Base-by-base conservation (phyloP, 371 early-diverging fungal species). In the Mortierella sp. region DNA sequence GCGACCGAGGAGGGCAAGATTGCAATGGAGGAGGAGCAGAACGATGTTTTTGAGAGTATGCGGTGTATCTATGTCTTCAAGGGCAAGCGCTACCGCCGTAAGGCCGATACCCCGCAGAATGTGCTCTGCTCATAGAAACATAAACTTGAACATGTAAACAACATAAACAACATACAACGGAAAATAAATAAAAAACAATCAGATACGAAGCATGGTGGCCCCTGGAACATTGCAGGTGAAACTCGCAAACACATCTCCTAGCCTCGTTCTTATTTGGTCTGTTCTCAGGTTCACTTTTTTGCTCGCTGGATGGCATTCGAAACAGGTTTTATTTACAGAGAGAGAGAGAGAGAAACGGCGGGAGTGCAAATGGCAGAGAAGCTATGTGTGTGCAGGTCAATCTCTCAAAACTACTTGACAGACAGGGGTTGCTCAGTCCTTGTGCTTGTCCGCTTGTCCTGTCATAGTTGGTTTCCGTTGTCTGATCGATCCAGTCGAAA, bases 41-140 rank as follows among this genome's bases (percentile, higher is more conserved):
- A 48, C 7, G 67, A 71, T 24, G 50, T 29, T 13, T 19, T 7
- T 7, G 16, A 64, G 55, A 47, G 68, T 41, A 45, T 34, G 39
- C 65, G 66, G 29, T 52, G 70, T 24, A 67, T 79, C 48, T 79
- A 66, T 61, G 43, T 74, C 24, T 79, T 79, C 66, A 69, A 66
- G 9, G 74, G 70, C 52, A 73, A 47, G 61, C 73, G 73, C 40
- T 78, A 69, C 69, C 73, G 69, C 37, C 45, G 58, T 34, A 43
- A 45, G 24, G 45, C 34, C 7, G 61, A 58, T 34, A 58, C 61
- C 31, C 61, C 61, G 3, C 34, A 58, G 61, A 2, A 14, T 14
- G 34, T 31, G 7, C 55, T 31, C 31, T 31, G 55, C 55, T 29
- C 55, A 29, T 55, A 16, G 55, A 31, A 55, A 55, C 29, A 52